phyloP scores from a whole-genome alignment of 2,329 filamentous ascomycete genomes.

The Rasamsonia emersonii region DNA sequence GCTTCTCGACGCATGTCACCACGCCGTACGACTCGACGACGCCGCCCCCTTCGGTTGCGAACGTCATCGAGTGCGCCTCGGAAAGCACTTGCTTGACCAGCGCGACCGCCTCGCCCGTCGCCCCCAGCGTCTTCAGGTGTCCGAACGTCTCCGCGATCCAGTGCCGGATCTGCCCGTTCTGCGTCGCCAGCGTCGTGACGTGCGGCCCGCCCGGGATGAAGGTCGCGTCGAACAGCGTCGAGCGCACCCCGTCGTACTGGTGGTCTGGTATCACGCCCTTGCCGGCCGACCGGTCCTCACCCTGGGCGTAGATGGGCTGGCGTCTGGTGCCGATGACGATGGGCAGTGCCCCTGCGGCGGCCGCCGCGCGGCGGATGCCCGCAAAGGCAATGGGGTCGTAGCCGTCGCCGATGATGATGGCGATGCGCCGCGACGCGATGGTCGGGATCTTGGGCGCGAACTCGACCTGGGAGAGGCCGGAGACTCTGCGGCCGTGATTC shows the following conservation, averaged over 20 bases:
- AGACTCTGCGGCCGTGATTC: slow-evolving; percentile 61
- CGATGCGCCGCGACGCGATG: slow-evolving; percentile 61
- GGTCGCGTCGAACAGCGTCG: slow-evolving; percentile 66
- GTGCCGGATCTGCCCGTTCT: slow-evolving; percentile 64
- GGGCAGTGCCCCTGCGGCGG: slow-evolving; percentile 54
- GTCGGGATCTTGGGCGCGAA: slow-evolving; percentile 54
- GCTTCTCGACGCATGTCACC: slow-evolving; percentile 53
- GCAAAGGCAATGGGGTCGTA: slow-evolving; percentile 52
- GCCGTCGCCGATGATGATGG: slow-evolving; percentile 32
- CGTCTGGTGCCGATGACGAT: slow-evolving; percentile 62
- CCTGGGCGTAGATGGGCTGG: slow-evolving; percentile 56
- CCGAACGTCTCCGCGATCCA: slow-evolving; percentile 75
- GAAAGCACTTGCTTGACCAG: slow-evolving; percentile 46
- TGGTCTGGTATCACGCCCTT: slow-evolving; percentile 55
- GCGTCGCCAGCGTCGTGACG: slow-evolving; percentile 52
- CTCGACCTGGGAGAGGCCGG: slow-evolving; percentile 65
- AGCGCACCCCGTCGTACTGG: slow-evolving; percentile 69
- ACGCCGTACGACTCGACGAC: slow-evolving; percentile 67
- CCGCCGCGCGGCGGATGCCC: slow-evolving; percentile 55
- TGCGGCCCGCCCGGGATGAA: slow-evolving; percentile 60
- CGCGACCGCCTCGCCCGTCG: slow-evolving; percentile 61
- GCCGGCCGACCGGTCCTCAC: slow-evolving; percentile 32
- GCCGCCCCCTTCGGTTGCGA: slow-evolving; percentile 38
- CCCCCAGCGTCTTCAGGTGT: slow-evolving; percentile 71
- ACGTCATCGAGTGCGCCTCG: slow-evolving; percentile 39